These are phyloP conservation scores for Cladophialophora chaetospira DNA, from an alignment of 2,329 filamentous ascomycete species.

Conservation along the genomic window DNA sequence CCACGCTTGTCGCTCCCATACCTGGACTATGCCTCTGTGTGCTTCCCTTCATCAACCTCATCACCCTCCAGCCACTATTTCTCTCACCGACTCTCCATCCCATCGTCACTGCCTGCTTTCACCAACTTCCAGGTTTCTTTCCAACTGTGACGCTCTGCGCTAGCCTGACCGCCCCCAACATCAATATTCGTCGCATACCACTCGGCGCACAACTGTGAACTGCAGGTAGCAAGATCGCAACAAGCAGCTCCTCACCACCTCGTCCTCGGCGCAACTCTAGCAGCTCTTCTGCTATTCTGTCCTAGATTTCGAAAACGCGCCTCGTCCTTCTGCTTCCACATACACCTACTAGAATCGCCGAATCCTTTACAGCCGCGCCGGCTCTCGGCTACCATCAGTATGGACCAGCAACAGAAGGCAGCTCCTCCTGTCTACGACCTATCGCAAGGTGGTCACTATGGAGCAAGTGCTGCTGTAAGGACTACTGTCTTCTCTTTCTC, in stretches of 20 bases:
- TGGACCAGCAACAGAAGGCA: conserved; percentile 12
- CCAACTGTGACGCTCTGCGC: neutral
- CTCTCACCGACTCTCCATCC: conserved; percentile 10
- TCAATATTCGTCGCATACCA: neutral
- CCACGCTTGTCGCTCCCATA: neutral
- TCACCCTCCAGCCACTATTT: too few species aligned
- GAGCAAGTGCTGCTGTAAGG: conserved; percentile 21
- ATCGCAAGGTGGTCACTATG: conserved; percentile 17
- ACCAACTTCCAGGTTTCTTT: neutral
- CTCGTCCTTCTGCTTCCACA: neutral
- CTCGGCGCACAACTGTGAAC: neutral
- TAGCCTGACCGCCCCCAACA: conserved; percentile 8
- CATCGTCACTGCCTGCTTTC: neutral
- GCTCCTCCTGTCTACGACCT: conserved; percentile 12
- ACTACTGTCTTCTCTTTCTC: neutral
- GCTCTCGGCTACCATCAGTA: neutral
- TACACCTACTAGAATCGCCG: neutral
- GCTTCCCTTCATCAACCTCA: conserved; percentile 1
- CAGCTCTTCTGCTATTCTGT: neutral
- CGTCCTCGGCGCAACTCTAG: neutral
- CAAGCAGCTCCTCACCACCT: neutral
- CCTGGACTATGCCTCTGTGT: neutral
- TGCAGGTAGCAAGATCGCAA: neutral
- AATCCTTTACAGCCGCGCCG: neutral
- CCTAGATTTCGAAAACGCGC: neutral